These are phyloP conservation scores for Claviceps pazoutovae DNA, from an alignment of 2,329 filamentous ascomycete genomes.

Conservation along the genomic window DNA sequence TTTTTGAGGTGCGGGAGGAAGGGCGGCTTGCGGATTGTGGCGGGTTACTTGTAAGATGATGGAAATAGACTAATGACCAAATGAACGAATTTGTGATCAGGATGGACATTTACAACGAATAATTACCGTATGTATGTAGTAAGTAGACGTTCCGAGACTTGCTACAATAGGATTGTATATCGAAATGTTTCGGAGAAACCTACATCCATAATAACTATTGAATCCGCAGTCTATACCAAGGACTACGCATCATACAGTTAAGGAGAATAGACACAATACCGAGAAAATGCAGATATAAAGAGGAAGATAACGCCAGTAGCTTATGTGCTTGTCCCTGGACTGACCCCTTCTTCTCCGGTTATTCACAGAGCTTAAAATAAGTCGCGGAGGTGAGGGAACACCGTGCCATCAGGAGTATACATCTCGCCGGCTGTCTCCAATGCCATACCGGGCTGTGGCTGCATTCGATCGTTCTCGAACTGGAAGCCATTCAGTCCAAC, in stretches of 20 bases:
- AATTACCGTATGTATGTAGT: no score
- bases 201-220: no score
- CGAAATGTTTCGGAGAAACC: no score
- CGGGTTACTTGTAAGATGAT: no score
- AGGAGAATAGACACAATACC: no score
- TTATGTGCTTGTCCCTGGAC: background rate
- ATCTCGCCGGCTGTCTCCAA: slow-evolving; percentile 8
- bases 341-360: background rate
- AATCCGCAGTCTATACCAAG: no score
- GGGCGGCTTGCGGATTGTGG: background rate
- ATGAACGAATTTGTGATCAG: no score
- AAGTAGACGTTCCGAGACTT: no score
- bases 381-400: slow-evolving; percentile 24
- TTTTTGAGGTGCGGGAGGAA: background rate
- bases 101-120: no score
- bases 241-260: no score
- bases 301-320: background rate
- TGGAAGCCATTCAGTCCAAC: slow-evolving; percentile 22
- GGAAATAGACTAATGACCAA: no score
- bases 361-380: slow-evolving; percentile 18
- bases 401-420: slow-evolving; percentile 17
- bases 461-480: slow-evolving; percentile 12
- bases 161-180: no score
- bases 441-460: slow-evolving; percentile 12
- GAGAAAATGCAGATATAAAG: background rate